phyloP scores from a whole-genome alignment of 352 stramenopile genomes.

The Globisporangium barbulae region DNA sequence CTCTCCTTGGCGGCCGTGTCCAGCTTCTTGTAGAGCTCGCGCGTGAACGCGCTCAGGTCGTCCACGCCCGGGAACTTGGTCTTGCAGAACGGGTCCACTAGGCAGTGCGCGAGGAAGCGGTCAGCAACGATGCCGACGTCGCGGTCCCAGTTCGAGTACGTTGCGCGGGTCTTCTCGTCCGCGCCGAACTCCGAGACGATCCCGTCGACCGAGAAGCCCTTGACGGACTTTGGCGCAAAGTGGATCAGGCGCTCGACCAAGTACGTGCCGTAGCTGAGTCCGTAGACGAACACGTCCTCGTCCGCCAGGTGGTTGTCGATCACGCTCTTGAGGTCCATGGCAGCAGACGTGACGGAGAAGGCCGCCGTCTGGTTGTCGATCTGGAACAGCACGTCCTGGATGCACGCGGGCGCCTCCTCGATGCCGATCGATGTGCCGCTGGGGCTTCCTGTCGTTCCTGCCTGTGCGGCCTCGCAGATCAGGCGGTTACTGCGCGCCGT shows the following conservation, averaged over 20 bases:
- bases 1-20: constrained; percentile 43
- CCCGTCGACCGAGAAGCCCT: constrained; percentile 56
- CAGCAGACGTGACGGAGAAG: constrained; percentile 71
- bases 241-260: constrained; percentile 62
- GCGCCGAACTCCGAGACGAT: constrained; percentile 59
- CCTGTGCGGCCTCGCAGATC: constrained; percentile 49
- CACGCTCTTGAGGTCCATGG: constrained; percentile 56
- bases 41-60: constrained; percentile 47
- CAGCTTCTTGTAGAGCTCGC: constrained; percentile 47
- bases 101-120: constrained; percentile 53
- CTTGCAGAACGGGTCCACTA: constrained; percentile 57
- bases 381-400: constrained; percentile 69
- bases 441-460: constrained; percentile 45
- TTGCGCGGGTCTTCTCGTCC: constrained; percentile 51
- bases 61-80: constrained; percentile 53
- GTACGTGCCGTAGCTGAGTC: constrained; percentile 77
- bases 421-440: constrained; percentile 46
- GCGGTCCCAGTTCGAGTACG: constrained; percentile 80
- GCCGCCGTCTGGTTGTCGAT: constrained; percentile 67
- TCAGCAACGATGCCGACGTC: constrained; percentile 60
- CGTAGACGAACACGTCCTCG: constrained; percentile 68
- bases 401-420: constrained; percentile 59
- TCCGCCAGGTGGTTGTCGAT: constrained; percentile 43
- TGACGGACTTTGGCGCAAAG: constrained; percentile 39
- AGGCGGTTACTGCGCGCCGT: constrained; percentile 57